Conservation (phyloP, 2,329 filamentous ascomycete species). For the Alternaria metachromatica region DNA sequence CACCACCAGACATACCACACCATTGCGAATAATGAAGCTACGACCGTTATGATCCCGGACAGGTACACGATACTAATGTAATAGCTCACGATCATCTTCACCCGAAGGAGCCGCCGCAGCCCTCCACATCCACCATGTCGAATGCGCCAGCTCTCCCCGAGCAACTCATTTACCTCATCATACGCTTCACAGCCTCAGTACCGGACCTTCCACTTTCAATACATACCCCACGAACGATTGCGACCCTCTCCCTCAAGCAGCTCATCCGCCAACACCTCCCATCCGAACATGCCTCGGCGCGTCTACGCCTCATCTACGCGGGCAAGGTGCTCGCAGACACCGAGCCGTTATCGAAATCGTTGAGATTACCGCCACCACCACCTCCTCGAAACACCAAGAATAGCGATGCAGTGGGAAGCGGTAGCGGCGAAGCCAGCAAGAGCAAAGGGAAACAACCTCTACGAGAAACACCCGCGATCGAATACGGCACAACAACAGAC, state of each 20-base stretch:
- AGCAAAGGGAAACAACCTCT: conserved; percentile 73
- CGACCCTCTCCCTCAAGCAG: conserved; percentile 80
- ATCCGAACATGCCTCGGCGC: conserved; percentile 65
- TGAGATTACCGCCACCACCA: conserved; percentile 68
- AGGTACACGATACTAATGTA: neutral
- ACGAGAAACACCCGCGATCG: conserved; percentile 51
- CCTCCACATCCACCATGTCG: conserved; percentile 29
- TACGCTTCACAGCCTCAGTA: conserved; percentile 87
- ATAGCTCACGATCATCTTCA: conserved; percentile 4
- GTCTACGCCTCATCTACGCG: conserved; percentile 87
- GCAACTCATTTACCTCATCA: conserved; percentile 72
- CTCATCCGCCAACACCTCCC: conserved; percentile 77
- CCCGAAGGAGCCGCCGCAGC: conserved; percentile 3
- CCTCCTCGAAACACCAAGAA: conserved; percentile 45
- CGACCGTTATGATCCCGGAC: conserved; percentile 7
- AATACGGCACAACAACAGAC: conserved; percentile 23
- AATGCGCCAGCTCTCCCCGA: conserved; percentile 41
- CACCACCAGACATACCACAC: conserved; percentile 9
- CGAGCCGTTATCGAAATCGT: conserved; percentile 69
- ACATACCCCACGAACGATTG: conserved; percentile 69
- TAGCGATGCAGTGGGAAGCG: conserved; percentile 20
- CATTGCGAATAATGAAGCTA: neutral
- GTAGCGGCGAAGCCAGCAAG: conserved; percentile 40
- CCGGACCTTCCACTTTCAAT: conserved; percentile 85
- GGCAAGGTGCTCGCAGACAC: conserved; percentile 84